Evolutionary conservation across 805 yeast genomes (phyloP), one percentile per base, ranked within the genome.

Genomic region (Candida stauntonica): DNA sequence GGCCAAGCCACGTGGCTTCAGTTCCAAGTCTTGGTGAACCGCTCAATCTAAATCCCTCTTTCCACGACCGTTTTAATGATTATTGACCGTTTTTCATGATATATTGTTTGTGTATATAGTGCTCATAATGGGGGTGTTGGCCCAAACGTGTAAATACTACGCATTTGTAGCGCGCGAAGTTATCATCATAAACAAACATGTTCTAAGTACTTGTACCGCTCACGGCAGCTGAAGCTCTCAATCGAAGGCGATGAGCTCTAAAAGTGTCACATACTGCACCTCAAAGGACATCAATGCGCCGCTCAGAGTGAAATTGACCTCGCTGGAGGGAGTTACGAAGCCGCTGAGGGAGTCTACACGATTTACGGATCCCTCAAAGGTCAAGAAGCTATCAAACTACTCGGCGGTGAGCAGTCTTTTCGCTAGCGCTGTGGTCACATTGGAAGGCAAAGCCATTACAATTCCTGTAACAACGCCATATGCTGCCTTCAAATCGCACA

Each of bases 251-350:
- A 54, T 52, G 58, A 46, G 50, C 16, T 48, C 58, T 18, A 66
- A 62, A 32, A 68, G 72, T 30, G 67, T 75, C 23, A 70, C 79
- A 5, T 79, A 76, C 54, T 75, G 75, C 50, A 63, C 73, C 4
- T 77, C 85, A 0, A 68, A 72, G 41, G 85, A 79, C 44, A 52
- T 80, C 15, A 66, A 70, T 26, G 45, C 66, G 3, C 76, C 73
- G 0, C 63, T 81, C 38, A 53, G 64, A 19, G 57, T 80, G 6
- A 77, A 71, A 42, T 60, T 80, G 7, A 63, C 63, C 17, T 61
- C 68, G 1, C 46, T 74, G 26, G 76, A 73, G 39, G 79, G 81
- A 7, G 41, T 57, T 2, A 60, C 56, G 26, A 65, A 63, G 3
- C 52, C 63, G 13, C 51, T 73, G 20, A 66, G 65, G 17, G 68